Evolutionary conservation across 1,139 yeast species (phyloP).

Genomic region (Geotrichum siamense): DNA sequence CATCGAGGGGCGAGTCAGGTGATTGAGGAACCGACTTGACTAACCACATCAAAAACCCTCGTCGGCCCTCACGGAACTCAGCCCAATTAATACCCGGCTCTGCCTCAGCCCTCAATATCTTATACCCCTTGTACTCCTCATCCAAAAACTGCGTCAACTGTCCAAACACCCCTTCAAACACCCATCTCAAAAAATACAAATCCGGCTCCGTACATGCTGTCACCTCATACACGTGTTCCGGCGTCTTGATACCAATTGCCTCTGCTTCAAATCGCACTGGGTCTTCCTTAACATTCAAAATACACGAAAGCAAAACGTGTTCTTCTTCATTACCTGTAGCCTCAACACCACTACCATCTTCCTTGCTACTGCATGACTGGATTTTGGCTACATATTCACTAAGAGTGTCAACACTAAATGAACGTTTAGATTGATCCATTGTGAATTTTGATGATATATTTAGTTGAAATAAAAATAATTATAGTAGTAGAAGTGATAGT

Average conservation of each 20-base stretch:
- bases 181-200: slow-evolving; percentile 26
- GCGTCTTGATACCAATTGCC: slow-evolving; percentile 22
- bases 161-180: slow-evolving; percentile 23
- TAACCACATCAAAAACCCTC: slow-evolving; percentile 27
- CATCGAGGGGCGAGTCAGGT: slow-evolving; percentile 18
- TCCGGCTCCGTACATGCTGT: slow-evolving; percentile 22
- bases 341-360: not conserved
- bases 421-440: slow-evolving; percentile 18
- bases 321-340: slow-evolving; percentile 4
- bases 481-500: no score
- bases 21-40: slow-evolving; percentile 15
- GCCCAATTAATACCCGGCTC: slow-evolving; percentile 28
- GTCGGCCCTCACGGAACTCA: slow-evolving; percentile 22
- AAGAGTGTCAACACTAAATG: slow-evolving; percentile 20
- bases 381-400: slow-evolving; percentile 17
- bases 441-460: not conserved
- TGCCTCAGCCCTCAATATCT: slow-evolving; percentile 23
- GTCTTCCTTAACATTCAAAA: slow-evolving; percentile 18
- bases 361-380: not conserved
- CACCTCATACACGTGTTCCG: slow-evolving; percentile 19
- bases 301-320: slow-evolving; percentile 21
- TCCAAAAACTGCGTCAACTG: slow-evolving; percentile 18
- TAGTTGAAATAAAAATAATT: no score
- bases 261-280: slow-evolving; percentile 21
- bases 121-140: slow-evolving; percentile 19